Evolutionary conservation across 208 protist genomes (phyloP), one percentile per base, ranked within the genome.

Genomic region (Crithidia bombi): DNA sequence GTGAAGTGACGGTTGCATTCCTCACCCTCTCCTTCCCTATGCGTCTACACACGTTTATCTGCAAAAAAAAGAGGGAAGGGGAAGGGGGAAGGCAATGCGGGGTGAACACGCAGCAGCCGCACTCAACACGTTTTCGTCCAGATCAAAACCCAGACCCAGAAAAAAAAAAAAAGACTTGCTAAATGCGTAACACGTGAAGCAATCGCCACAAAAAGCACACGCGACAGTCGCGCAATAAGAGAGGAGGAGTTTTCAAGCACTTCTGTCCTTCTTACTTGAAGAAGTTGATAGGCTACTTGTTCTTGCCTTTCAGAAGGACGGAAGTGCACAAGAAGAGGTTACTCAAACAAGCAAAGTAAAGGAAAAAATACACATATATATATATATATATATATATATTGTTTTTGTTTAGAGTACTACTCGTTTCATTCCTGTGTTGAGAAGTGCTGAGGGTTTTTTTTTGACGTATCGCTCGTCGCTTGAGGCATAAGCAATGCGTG

Each of bases 281-380:
- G 57, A 63, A 63, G 57, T 63, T 63, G 38, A 50, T 51, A 63
- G 57, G 57, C 57, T 63, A 50, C 57, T 63, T 63, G 41, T 63
- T 63, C 57, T 63, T 63, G 26, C 57, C 38, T 51, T 63, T 63
- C 57, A 19, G 41, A 51, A 25, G n/a, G 12, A 63, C 41, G n/a
- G 23, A 28, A 25, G 41, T 38, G 0, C 26, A 36, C 23, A 32
- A 41, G 19, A 43, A 61, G 23, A 47, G n/a, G 15, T 38, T 28
- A 26, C 3, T 23, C 14, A 50, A 26, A 50, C 5, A 32, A 49
- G 3, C 6, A 49, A 26, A 50, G 38, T 38, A 47, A 49, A 63
- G 15, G 15, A 33, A 61, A 5, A 30, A 47, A 30, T 1, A 35
- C 38, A 62, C 3, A 62, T 1, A 35, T 21, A 38, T 5, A 38